Evolutionary conservation across 2,329 filamentous ascomycete genomes (phyloP), one percentile per base, ranked within the genome.

Genomic region (Fusarium papillatum): DNA sequence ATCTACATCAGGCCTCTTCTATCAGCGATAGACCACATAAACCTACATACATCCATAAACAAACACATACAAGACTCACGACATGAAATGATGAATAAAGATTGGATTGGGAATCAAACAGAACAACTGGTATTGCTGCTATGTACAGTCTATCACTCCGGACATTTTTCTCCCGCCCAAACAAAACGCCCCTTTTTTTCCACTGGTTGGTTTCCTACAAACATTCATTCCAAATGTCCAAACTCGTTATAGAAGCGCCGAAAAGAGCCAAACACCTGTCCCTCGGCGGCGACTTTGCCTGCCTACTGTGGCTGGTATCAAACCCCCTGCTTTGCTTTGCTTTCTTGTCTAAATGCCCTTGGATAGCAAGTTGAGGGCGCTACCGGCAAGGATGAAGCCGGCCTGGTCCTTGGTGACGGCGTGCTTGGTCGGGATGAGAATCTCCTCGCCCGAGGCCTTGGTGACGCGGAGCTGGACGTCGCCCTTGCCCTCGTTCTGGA

Each of bases 401-500:
- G 95, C 95, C 88, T 99, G 97, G 83, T 98, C 97, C 86, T 93
- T 90, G 82, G 92, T 97, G 73, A 99, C 89, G 16, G 95, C 95
- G 83, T 98, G 96, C 86, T 92, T 95, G n/a, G 95, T 95, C 60
- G 91, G 90, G 70, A 99, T 90, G 46, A 90, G 83, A 61, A 94
- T 84, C 83, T 91, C 90, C 82, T 93, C 91, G 11, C 94, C 94
- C 36, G 84, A 86, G 75, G 82, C 81, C 79, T 87, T 87, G 85
- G 92, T 95, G 74, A 95, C 91, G 74, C 86, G 86, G 69, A 98
- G 85, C 73, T 88, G 88, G 4, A 98, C 93, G 16, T 94, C 90
- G 22, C 95, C 96, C 82, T 93, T 86, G n/a, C 96, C 96, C 57
- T 93, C 93, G 77, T 90, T 93, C 79, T 88, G 88, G 70, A 99